Percentiles rank a stretch among this genome's conserved stretches.
phyloP scores from a whole-genome alignment of 768 basidiomycete genomes.

The Lactarius psammicola region DNA sequence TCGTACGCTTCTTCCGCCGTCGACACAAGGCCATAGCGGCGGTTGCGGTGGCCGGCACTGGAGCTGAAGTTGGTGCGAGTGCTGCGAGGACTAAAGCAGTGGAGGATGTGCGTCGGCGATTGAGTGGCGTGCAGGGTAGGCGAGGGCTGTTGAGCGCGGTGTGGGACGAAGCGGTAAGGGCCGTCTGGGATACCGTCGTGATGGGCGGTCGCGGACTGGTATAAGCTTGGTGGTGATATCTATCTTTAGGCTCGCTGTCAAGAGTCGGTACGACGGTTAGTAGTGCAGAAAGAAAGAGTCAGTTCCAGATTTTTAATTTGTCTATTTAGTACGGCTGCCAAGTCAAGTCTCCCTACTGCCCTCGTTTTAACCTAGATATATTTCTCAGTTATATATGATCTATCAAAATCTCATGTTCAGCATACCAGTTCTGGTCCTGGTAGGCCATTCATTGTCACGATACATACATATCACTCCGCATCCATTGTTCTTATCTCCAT shows the following conservation, averaged over 20 bases:
- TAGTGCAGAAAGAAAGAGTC: not conserved
- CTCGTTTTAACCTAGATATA: not conserved
- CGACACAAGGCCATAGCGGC: not conserved
- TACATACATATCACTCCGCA: no score
- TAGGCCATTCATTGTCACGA: no score
- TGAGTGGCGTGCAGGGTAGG: conserved; percentile 19
- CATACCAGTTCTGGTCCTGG: no score
- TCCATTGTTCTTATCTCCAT: no score
- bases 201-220: conserved; percentile 31
- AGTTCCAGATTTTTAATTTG: not conserved
- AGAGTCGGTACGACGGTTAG: not conserved
- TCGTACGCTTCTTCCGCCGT: conserved; percentile 21
- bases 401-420: not conserved
- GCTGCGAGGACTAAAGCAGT: conserved; percentile 6
- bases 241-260: not conserved
- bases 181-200: conserved; percentile 23
- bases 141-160: conserved; percentile 15
- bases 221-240: not conserved
- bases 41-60: not conserved
- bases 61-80: not conserved
- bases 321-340: not conserved
- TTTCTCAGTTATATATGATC: not conserved
- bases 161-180: conserved; percentile 27
- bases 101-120: conserved; percentile 26
- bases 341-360: not conserved